Evolutionary conservation across 768 basidiomycete genomes (phyloP), one percentile per base, ranked within the genome.

Genomic region (Kwoniella pini): DNA sequence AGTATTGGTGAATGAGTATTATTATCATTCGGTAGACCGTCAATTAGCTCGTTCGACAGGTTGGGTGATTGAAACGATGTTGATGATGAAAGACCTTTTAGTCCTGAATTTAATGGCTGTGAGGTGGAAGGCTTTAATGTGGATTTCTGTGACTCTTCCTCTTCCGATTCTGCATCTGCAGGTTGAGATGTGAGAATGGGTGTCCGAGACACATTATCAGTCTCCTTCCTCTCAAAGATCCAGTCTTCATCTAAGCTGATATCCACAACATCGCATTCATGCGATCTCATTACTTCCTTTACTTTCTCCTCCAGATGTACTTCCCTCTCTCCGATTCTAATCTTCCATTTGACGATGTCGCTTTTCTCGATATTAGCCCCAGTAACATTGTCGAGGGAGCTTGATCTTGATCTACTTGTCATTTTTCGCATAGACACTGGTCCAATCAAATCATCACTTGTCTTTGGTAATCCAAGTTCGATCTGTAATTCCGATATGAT

Each of bases 231-330:
- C 49, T 67, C 65, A 28, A 67, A 70, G 2, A 66, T 43, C 68
- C 68, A 70, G 3, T 60, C 51, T n/a, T 65, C 68, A 31, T 69
- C 68, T 40, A 65, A 40, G n/a, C 27, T 31, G 27, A 69, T 54
- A 1, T 54, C 24, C 21, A 61, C 45, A 22, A 7, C 24, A 9
- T 28, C 49, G 15, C 7, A n/a, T 48, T 33, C 53, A 7, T 26
- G 22, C 9, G 26, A 27, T n/a, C 17, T 12, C 21, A 57, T 17
- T 2, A 13, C 27, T 28, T 13, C n/a, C 2, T 44, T 0, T 2
- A 54, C 22, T 4, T 27, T 45, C 33, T 40, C 50, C 10, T 52
- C 36, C 5, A 43, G 7, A 22, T 45, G 12, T 24, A 49, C 17
- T 1, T 33, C 6, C 26, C 27, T 11, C 1, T 11, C 21, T 13